Evolutionary conservation across 106 monocot genomes (phyloP).

Genomic region (Amphibolis antarctica): DNA sequence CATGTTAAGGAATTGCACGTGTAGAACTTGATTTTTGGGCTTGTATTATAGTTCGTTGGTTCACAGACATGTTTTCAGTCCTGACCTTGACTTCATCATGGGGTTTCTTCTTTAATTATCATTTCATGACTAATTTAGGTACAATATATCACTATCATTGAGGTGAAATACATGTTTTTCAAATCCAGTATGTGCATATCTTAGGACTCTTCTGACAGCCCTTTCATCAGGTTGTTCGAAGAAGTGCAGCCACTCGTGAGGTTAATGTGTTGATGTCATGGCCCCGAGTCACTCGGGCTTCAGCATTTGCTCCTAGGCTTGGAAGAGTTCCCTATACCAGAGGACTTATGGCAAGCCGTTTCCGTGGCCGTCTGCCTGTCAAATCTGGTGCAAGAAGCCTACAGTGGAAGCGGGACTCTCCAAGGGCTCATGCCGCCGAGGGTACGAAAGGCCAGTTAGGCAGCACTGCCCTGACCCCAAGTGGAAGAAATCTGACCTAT

Average conservation of each 20-base stretch:
- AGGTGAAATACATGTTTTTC: not conserved
- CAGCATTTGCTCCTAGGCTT: slow-evolving; percentile 39
- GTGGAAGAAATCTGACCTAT: slow-evolving; percentile 69
- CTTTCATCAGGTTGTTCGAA: slow-evolving; percentile 45
- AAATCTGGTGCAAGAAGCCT: slow-evolving; percentile 71
- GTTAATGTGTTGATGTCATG: slow-evolving; percentile 31
- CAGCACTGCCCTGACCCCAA: slow-evolving; percentile 18
- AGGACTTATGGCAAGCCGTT: slow-evolving; percentile 30
- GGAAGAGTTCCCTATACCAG: slow-evolving; percentile 42
- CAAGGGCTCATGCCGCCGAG: slow-evolving; percentile 11
- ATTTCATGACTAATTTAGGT: no score
- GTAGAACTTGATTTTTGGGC: no score
- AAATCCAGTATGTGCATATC: not conserved
- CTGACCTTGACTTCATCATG: no score
- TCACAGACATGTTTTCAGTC: no score
- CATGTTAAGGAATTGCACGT: no score
- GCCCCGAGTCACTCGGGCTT: slow-evolving; percentile 31
- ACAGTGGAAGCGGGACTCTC: slow-evolving; percentile 76
- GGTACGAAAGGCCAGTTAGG: slow-evolving; percentile 16
- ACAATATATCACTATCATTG: no score
- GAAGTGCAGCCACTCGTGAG: slow-evolving; percentile 33
- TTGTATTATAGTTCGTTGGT: no score
- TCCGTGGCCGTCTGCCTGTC: slow-evolving; percentile 40
- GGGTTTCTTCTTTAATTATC: no score
- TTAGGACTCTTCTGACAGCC: not conserved